phyloP scores from a whole-genome alignment of 768 basidiomycete genomes.

The Lentinula aciculospora region DNA sequence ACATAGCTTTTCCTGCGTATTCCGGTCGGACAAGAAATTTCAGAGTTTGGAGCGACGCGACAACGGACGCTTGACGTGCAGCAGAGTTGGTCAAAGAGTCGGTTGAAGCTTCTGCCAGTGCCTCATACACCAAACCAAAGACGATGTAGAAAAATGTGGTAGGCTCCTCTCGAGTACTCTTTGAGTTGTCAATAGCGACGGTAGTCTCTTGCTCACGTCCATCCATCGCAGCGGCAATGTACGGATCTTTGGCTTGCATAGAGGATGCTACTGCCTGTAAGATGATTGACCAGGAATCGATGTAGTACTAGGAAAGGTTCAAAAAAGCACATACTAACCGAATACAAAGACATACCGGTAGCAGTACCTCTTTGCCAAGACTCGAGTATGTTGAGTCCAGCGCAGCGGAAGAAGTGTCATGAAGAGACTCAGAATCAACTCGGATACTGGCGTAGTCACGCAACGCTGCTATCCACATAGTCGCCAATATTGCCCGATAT shows the following conservation, averaged over 20 bases:
- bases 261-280: conserved; percentile 79
- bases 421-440: conserved; percentile 81
- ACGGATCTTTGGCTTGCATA: conserved; percentile 65
- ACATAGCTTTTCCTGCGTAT: conserved; percentile 75
- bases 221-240: conserved; percentile 77
- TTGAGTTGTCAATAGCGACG: conserved; percentile 17
- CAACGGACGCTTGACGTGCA: conserved; percentile 39
- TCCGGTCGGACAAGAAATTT: conserved; percentile 75
- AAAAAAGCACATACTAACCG: not conserved
- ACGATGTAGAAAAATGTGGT: conserved; percentile 81
- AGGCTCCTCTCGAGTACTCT: conserved; percentile 48
- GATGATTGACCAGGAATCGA: conserved; percentile 74
- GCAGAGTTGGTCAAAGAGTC: conserved; percentile 43
- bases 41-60: conserved; percentile 69
- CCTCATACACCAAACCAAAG: conserved; percentile 93
- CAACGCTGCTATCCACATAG: conserved; percentile 84
- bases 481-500: conserved; percentile 65
- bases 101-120: conserved; percentile 60
- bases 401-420: conserved; percentile 68
- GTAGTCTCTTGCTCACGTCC: conserved; percentile 43
- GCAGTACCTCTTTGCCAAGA: conserved; percentile 82
- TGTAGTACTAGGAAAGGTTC: conserved; percentile 65
- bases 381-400: conserved; percentile 83
- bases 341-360: conserved; percentile 61
- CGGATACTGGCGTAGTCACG: conserved; percentile 91